Percentiles rank a stretch among this genome's conserved stretches.
Evolutionary conservation across 768 basidiomycete species (phyloP).

Genomic region (Tricholoma sp.): DNA sequence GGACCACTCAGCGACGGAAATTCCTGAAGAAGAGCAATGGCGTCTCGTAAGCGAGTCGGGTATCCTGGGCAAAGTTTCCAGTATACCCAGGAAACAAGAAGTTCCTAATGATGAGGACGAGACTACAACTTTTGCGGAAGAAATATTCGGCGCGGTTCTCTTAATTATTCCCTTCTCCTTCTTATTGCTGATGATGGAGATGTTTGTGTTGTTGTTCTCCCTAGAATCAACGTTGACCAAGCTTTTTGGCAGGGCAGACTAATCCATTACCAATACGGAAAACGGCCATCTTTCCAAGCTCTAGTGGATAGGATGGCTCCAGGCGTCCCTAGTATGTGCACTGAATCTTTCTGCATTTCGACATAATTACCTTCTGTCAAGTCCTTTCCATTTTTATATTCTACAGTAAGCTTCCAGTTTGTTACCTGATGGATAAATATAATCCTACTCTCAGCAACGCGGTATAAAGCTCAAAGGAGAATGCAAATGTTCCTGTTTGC

Average conservation of each 20-base stretch:
- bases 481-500: constrained; percentile 57
- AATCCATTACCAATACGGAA: constrained; percentile 74
- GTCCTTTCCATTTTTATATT: constrained; percentile 74
- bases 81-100: constrained; percentile 12
- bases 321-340: constrained; percentile 67
- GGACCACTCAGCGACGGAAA: constrained; percentile 34
- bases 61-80: constrained; percentile 35
- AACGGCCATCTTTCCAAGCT: constrained; percentile 42
- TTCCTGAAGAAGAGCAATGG: constrained; percentile 76
- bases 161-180: constrained; percentile 73
- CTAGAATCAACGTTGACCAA: constrained; percentile 1
- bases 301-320: constrained; percentile 55
- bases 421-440: neutral
- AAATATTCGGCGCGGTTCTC: constrained; percentile 61
- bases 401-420: constrained; percentile 47
- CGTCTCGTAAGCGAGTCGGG: constrained; percentile 66
- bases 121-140: constrained; percentile 47
- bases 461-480: constrained; percentile 51
- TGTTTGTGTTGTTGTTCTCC: constrained; percentile 45
- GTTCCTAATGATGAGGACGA: constrained; percentile 37
- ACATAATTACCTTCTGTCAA: constrained; percentile 22
- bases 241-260: constrained; percentile 39
- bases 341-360: neutral
- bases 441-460: constrained; percentile 39
- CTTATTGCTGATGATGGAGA: constrained; percentile 76